Percentiles rank a stretch among this genome's conserved stretches.
These are phyloP conservation scores for Wickerhamomyces rabaulensis DNA, from an alignment of 805 yeast species.

Conservation along the genomic window DNA sequence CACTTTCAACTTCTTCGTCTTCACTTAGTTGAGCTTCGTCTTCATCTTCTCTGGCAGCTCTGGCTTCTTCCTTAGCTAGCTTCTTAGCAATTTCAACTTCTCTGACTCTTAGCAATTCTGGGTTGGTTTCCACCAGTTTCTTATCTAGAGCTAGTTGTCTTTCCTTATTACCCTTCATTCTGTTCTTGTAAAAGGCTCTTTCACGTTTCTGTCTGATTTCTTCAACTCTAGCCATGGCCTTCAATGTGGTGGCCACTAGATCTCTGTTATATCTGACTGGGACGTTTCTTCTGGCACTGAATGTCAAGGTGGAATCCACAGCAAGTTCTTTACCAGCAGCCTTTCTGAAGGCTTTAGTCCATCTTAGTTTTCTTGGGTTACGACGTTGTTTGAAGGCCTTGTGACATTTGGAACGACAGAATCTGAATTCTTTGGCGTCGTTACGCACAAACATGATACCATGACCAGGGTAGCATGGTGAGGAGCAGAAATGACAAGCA, in stretches of 20 bases:
- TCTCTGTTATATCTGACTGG: constrained; percentile 98
- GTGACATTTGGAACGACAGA: constrained; percentile 97
- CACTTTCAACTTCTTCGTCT: constrained; percentile 47
- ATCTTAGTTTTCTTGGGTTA: constrained; percentile 94
- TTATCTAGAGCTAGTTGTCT: constrained; percentile 79
- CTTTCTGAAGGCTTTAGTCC: constrained; percentile 99
- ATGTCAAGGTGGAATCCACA: constrained; percentile 92
- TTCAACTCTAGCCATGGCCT: constrained; percentile 94
- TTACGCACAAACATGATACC: constrained; percentile 98
- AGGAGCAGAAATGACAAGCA: constrained; percentile 94
- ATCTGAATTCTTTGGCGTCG: constrained; percentile 95
- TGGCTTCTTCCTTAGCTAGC: constrained; percentile 66
- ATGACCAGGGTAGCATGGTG: constrained; percentile 91
- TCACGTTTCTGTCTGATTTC: constrained; percentile 95
- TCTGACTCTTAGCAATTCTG: constrained; percentile 86
- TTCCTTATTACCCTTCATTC: constrained; percentile 97
- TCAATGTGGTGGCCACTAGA: constrained; percentile 86
- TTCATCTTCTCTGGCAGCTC: constrained; percentile 41
- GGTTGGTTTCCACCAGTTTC: constrained; percentile 83
- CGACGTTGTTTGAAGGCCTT: constrained; percentile 96
- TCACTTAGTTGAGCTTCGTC: constrained; percentile 42
- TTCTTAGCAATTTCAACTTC: constrained; percentile 83
- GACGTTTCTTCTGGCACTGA: constrained; percentile 95
- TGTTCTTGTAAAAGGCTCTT: constrained; percentile 96
- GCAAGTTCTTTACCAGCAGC: constrained; percentile 99